Conservation (phyloP, 2,329 filamentous ascomycete genomes). For the Fusarium metavorans region DNA sequence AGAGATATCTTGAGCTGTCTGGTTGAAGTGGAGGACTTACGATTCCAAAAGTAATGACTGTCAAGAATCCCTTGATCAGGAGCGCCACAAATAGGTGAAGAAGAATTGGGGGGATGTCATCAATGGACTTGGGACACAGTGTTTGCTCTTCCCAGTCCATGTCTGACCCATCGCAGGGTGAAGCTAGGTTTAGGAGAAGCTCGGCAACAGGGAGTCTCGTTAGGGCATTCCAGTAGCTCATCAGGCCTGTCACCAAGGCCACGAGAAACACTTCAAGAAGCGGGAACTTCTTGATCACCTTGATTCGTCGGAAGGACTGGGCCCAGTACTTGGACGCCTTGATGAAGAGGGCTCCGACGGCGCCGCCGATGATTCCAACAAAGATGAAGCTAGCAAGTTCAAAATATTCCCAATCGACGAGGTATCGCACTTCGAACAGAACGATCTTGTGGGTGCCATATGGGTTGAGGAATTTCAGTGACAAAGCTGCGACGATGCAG, state of each 20-base stretch:
- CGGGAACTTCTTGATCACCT: constrained; percentile 83
- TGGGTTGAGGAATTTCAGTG: constrained; percentile 93
- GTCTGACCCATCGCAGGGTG: constrained; percentile 82
- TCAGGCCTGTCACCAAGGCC: constrained; percentile 83
- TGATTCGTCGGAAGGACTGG: constrained; percentile 84
- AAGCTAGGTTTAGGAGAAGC: constrained; percentile 88
- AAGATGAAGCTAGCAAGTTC: constrained; percentile 87
- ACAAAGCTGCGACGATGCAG: constrained; percentile 91
- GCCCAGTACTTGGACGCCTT: constrained; percentile 95
- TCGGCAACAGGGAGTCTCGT: constrained; percentile 92
- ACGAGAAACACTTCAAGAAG: constrained; percentile 90
- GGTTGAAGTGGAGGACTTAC: constrained; percentile 55
- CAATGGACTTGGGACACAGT: constrained; percentile 78
- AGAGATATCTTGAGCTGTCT: constrained; percentile 30
- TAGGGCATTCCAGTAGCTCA: constrained; percentile 94
- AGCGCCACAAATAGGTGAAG: constrained; percentile 80
- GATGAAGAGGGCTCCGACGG: constrained; percentile 91
- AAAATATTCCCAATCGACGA: constrained; percentile 93
- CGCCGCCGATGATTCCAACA: constrained; percentile 88
- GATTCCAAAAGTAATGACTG: constrained; percentile 92
- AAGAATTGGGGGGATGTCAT: constrained; percentile 84
- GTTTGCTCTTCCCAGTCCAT: constrained; percentile 73
- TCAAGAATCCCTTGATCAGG: constrained; percentile 89
- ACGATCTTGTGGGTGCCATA: constrained; percentile 98
- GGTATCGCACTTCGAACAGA: constrained; percentile 92